Evolutionary conservation across 257 asterid species (phyloP), one percentile per base, ranked within the genome.

Genomic region (Echites panduratus): DNA sequence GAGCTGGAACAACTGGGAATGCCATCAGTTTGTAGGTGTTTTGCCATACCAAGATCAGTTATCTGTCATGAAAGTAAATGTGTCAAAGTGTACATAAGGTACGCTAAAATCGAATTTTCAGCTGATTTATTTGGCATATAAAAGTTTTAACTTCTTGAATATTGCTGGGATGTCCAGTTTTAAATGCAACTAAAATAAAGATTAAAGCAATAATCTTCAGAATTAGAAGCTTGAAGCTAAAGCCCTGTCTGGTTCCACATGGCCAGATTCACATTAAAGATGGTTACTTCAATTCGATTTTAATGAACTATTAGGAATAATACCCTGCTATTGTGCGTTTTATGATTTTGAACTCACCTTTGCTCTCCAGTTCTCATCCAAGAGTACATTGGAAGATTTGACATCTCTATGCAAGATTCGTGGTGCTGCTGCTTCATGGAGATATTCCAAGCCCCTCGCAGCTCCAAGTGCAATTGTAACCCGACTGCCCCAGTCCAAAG

Each of bases 11-110:
- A 75, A 77, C 97, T 90, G 68, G 84, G 80, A 67, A 81, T 68
- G 40, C 92, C 99, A 52, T 92, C 99, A 65, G 66, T 86, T 1
- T 79, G 88, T 6, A 95, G 79, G 81, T 90, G 99, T 77, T 85
- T 95, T 27, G 99, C 99, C 99, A 95, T 90, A 72, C 98, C 99
- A 72, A 95, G 97, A 88, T 95, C 99, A 38, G 96, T 86, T 69
- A 95, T 92, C 99, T 94, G 89, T 84, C 22, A 71, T 45, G 29
- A 19, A 74, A 32, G 19, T 13, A 48, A 52, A 72, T 11, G 12
- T 71, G 68, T 53, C 72, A 53, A 27, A 70, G 19, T 58, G 47
- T 17, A 40, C 13, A 8, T 4, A 27, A 47, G 7, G 26, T 57
- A 29, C 45, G 7, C 35, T 16, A 17, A 43, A 61, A 1, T 29